Evolutionary conservation across 1,284 basidiomycete species (phyloP).

Genomic region (Phlebopus sp.): DNA sequence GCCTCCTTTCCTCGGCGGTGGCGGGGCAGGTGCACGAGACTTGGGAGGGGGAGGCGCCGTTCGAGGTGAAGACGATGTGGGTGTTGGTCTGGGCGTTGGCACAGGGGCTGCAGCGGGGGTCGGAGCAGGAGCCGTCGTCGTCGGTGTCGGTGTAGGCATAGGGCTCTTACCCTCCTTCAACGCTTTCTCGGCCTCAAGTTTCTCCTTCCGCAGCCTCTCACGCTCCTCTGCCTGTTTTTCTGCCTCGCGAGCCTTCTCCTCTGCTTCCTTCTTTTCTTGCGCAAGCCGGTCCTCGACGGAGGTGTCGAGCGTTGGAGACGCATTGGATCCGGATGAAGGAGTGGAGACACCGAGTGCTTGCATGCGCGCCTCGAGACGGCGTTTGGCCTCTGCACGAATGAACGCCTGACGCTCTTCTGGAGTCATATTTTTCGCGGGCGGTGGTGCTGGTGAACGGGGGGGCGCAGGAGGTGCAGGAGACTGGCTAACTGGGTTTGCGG

Average conservation of each 20-base stretch:
- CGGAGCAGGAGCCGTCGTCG: slow-evolving; percentile 34
- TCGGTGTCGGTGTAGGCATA: slow-evolving; percentile 28
- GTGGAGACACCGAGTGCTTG: slow-evolving; percentile 76
- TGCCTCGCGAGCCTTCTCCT: slow-evolving; percentile 72
- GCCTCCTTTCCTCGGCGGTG: slow-evolving; percentile 38
- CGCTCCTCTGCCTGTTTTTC: slow-evolving; percentile 78
- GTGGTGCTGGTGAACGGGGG: slow-evolving; percentile 48
- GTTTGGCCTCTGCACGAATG: slow-evolving; percentile 80
- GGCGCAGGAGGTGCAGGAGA: slow-evolving; percentile 51
- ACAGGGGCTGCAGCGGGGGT: slow-evolving; percentile 31
- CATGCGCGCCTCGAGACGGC: slow-evolving; percentile 85
- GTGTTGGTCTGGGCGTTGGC: slow-evolving; percentile 31
- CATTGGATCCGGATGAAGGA: slow-evolving; percentile 43
- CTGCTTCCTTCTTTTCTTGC: slow-evolving; percentile 82
- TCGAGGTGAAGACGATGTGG: slow-evolving; percentile 32
- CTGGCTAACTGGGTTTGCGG: slow-evolving; percentile 38
- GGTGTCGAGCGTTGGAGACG: slow-evolving; percentile 58
- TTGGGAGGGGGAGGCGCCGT: slow-evolving; percentile 33
- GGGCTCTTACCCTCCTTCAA: slow-evolving; percentile 43
- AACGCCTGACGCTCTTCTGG: slow-evolving; percentile 82
- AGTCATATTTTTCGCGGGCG: slow-evolving; percentile 71
- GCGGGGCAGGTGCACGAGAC: slow-evolving; percentile 41
- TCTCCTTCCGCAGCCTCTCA: slow-evolving; percentile 64
- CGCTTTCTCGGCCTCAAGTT: slow-evolving; percentile 67
- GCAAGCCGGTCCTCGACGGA: slow-evolving; percentile 80